Percentiles rank a stretch among this genome's conserved stretches.
These are phyloP conservation scores for Dalbergia oliveri DNA, from an alignment of 306 rosid genomes.

Conservation along the genomic window DNA sequence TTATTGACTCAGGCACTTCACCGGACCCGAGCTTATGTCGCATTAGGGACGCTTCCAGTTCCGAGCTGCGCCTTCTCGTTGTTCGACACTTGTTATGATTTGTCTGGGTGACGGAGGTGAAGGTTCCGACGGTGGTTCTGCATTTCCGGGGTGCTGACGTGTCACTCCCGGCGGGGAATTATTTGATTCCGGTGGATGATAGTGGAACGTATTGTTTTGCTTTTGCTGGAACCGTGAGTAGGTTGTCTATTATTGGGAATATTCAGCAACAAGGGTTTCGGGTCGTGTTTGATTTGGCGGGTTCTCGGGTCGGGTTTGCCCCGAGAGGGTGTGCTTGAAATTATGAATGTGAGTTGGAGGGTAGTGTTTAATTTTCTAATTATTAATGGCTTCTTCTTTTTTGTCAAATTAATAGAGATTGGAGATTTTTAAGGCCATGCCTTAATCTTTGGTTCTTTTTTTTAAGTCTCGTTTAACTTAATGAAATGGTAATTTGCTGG, in stretches of 20 bases:
- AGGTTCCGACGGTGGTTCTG: slow-evolving; percentile 87
- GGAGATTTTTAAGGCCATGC: background rate
- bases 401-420: slow-evolving; percentile 2
- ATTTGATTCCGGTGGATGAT: slow-evolving; percentile 86
- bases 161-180: slow-evolving; percentile 81
- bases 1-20: slow-evolving; percentile 90
- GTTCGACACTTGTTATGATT: slow-evolving; percentile 88
- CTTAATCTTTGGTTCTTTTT: background rate
- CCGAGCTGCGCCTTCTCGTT: too few relatives aligned
- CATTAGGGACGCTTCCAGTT: slow-evolving; percentile 75
- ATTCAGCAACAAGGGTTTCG: slow-evolving; percentile 98
- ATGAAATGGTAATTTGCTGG: slow-evolving; percentile 17
- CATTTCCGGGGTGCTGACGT: slow-evolving; percentile 85
- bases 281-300: slow-evolving; percentile 74
- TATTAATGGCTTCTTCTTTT: background rate
- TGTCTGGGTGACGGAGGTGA: slow-evolving; percentile 74
- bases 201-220: slow-evolving; percentile 91
- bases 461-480: background rate
- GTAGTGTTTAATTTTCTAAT: background rate
- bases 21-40: slow-evolving; percentile 76
- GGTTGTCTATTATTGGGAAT: slow-evolving; percentile 87
- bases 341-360: slow-evolving; percentile 14
- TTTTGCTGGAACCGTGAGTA: slow-evolving; percentile 84
- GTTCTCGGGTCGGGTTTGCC: slow-evolving; percentile 87
- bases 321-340: slow-evolving; percentile 71